phyloP scores from a whole-genome alignment of 176 grass and related monocot genomes.

The Musa itinerans region DNA sequence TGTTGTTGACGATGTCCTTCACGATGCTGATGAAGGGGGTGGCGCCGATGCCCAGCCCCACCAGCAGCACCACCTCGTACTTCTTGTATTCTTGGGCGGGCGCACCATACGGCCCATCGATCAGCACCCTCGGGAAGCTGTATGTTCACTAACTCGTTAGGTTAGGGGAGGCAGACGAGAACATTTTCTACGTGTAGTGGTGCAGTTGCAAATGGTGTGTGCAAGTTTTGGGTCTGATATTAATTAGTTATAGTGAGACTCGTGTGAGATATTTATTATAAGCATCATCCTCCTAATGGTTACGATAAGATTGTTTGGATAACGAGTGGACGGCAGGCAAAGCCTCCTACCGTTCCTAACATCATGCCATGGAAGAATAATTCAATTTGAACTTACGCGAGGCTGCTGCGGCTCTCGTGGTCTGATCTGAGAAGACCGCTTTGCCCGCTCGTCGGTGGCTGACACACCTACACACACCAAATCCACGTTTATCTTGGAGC shows the following conservation, averaged over 20 bases:
- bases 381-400: neutral
- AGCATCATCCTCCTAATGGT: too few relatives aligned
- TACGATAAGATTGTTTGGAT: too few relatives aligned
- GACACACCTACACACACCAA: slow-evolving; percentile 39
- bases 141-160: too few relatives aligned
- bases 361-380: too few relatives aligned
- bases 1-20: slow-evolving; percentile 91
- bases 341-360: too few relatives aligned
- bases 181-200: too few relatives aligned
- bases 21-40: slow-evolving; percentile 95
- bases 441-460: slow-evolving; percentile 41
- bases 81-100: slow-evolving; percentile 85
- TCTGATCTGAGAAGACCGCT: slow-evolving; percentile 88
- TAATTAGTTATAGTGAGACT: too few relatives aligned
- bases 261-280: too few relatives aligned
- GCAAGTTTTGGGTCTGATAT: too few relatives aligned
- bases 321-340: too few relatives aligned
- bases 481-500: neutral
- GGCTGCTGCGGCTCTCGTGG: slow-evolving; percentile 34
- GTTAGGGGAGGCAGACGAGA: too few relatives aligned
- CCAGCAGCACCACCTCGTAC: slow-evolving; percentile 76
- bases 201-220: too few relatives aligned
- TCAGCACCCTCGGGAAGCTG: slow-evolving; percentile 73
- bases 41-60: slow-evolving; percentile 87
- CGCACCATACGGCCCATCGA: slow-evolving; percentile 88